Percentiles rank a stretch among this genome's conserved stretches.
Conservation (phyloP, 164 flowering plant species). For the Taxillus chinensis region DNA sequence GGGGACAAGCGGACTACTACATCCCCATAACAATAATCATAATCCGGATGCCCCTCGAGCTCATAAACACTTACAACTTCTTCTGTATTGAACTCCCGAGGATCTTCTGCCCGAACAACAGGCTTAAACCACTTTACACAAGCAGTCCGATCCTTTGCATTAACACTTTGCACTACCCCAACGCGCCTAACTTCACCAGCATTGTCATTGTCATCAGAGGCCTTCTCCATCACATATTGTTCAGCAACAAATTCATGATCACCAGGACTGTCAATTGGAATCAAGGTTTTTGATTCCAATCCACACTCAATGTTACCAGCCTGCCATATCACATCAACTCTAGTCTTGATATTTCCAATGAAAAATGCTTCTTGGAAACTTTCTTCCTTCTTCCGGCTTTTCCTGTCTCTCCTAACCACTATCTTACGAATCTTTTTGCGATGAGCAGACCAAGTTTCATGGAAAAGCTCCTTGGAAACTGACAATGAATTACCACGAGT, state of each 20-base stretch:
- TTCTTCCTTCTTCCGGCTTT: constrained; percentile 61
- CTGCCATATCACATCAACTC: constrained; percentile 91
- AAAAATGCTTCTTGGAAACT: constrained; percentile 70
- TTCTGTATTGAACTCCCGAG: constrained; percentile 79
- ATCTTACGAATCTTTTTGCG: constrained; percentile 79
- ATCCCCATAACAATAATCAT: constrained; percentile 97
- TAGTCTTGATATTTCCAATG: constrained; percentile 63
- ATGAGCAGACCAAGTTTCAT: constrained; percentile 57
- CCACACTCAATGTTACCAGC: constrained; percentile 53
- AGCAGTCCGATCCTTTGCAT: constrained; percentile 92
- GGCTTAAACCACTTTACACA: constrained; percentile 85
- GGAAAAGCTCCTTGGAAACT: constrained; percentile 44
- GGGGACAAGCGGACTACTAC: constrained; percentile 82
- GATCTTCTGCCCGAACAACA: constrained; percentile 76
- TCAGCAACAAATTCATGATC: constrained; percentile 95
- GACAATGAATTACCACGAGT: constrained; percentile 39
- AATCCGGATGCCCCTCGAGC: constrained; percentile 92
- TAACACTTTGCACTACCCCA: constrained; percentile 86
- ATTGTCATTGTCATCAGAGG: constrained; percentile 58
- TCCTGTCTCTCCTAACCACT: constrained; percentile 64
- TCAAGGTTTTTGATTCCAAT: constrained; percentile 45
- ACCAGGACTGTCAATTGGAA: constrained; percentile 86
- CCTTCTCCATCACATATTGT: constrained; percentile 92
- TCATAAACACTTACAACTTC: constrained; percentile 96
- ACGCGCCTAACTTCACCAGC: constrained; percentile 53